A percentile compares a stretch with the other conserved stretches of the same genome.
Evolutionary conservation across 768 basidiomycete genomes (phyloP).

Genomic region (Termitomyces sp.): DNA sequence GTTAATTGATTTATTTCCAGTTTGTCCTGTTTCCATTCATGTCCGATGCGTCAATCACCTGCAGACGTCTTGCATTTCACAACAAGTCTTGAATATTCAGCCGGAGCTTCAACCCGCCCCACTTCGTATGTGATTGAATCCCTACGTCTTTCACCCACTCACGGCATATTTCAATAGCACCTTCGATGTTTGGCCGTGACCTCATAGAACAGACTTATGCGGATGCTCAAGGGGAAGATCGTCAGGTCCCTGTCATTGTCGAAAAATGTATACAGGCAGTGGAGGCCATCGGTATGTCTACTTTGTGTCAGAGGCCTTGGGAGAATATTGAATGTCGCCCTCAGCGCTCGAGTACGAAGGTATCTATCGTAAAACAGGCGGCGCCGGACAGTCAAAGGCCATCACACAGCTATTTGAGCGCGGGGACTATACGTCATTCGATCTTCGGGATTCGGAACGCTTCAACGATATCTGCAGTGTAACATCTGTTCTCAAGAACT

Average conservation of each 20-base stretch:
- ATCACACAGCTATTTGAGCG: constrained; percentile 95
- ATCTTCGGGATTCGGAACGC: constrained; percentile 76
- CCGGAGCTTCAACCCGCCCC: constrained; percentile 28
- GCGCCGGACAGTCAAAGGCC: constrained; percentile 83
- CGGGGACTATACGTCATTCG: constrained; percentile 85
- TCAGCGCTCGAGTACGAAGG: constrained; percentile 93
- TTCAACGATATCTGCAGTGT: constrained; percentile 98
- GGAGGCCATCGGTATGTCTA: constrained; percentile 65
- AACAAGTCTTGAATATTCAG: constrained; percentile 19
- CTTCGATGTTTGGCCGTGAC: constrained; percentile 91
- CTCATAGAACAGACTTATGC: constrained; percentile 77
- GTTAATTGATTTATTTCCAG: constrained; percentile 30
- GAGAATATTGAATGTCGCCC: neutral
- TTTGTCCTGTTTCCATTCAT: constrained; percentile 82
- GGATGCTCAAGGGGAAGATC: constrained; percentile 54
- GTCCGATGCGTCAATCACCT: constrained; percentile 76
- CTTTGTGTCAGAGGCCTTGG: neutral
- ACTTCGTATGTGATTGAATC: constrained; percentile 30
- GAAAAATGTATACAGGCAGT: constrained; percentile 96
- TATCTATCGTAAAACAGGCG: constrained; percentile 97
- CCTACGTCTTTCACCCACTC: constrained; percentile 4
- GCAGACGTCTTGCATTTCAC: constrained; percentile 59
- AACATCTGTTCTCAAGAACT: constrained; percentile 94
- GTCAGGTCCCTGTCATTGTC: constrained; percentile 79
- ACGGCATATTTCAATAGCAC: constrained; percentile 37